A percentile compares a stretch with the other conserved stretches of the same genome.
These are phyloP conservation scores for Zelopaecilomyces penicillatus DNA, from an alignment of 2,329 filamentous ascomycete genomes.

Conservation along the genomic window DNA sequence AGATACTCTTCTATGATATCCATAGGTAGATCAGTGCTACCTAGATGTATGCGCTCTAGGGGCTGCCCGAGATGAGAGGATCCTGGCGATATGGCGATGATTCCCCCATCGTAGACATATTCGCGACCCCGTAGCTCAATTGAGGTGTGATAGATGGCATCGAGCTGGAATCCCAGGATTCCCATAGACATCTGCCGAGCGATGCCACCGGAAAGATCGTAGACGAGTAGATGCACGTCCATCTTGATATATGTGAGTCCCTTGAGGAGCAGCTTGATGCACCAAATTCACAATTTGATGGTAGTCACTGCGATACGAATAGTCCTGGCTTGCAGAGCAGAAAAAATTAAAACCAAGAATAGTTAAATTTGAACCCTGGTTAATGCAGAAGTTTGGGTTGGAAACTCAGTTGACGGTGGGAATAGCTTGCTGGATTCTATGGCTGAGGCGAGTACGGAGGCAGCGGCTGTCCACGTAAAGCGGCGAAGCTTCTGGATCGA, in stretches of 20 bases:
- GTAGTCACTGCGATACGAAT: no score
- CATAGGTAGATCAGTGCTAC: conserved; percentile 67
- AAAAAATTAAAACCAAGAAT: no score
- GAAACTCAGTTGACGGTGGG: no score
- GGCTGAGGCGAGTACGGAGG: no score
- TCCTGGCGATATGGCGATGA: conserved; percentile 73
- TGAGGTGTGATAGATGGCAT: conserved; percentile 92
- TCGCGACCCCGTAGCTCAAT: conserved; percentile 78
- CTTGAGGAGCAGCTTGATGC: background rate
- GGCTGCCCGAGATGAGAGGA: conserved; percentile 80
- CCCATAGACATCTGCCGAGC: conserved; percentile 47
- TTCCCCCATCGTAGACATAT: conserved; percentile 82
- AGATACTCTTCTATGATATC: conserved; percentile 83
- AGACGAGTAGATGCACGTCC: conserved; percentile 71
- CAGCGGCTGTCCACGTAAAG: no score
- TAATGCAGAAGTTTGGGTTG: no score
- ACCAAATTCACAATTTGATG: background rate
- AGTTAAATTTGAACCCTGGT: no score
- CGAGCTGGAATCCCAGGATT: conserved; percentile 55
- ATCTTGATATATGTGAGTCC: conserved; percentile 31
- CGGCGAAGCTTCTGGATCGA: no score
- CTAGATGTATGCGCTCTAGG: conserved; percentile 66
- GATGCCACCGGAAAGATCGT: conserved; percentile 63
- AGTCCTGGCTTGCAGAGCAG: no score
- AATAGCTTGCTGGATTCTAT: no score